phyloP scores from a whole-genome alignment of 306 rosid species.

The Cucurbita argyrosperma region DNA sequence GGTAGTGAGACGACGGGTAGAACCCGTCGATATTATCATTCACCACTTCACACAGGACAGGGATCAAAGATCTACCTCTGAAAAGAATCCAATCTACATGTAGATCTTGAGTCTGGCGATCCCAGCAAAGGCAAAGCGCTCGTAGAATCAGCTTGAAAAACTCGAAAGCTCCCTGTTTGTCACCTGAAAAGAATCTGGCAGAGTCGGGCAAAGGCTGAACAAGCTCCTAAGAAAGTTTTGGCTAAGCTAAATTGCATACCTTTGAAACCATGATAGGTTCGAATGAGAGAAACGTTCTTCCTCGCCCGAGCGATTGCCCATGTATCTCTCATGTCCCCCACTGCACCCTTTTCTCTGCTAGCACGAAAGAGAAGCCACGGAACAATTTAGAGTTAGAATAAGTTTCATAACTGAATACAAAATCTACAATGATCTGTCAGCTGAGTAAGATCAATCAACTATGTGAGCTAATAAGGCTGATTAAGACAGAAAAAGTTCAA shows the following conservation, averaged over 20 bases:
- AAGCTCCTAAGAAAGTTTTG: not conserved
- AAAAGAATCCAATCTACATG: constrained; percentile 95
- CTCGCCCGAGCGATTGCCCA: constrained; percentile 92
- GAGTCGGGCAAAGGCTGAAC: not conserved
- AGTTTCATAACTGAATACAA: not conserved
- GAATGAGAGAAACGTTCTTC: constrained; percentile 70
- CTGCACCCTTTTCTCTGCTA: constrained; percentile 87
- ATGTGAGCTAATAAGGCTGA: not conserved
- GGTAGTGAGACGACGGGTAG: constrained; percentile 91
- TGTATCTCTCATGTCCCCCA: constrained; percentile 94
- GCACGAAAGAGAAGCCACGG: constrained; percentile 4
- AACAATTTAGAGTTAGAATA: not conserved
- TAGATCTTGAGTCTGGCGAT: constrained; percentile 96
- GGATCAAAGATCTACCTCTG: constrained; percentile 90
- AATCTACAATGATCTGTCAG: not conserved
- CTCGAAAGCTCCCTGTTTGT: constrained; percentile 92
- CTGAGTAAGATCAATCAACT: not conserved
- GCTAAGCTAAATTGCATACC: constrained; percentile 27
- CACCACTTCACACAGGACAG: constrained; percentile 86
- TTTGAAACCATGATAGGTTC: constrained; percentile 93
- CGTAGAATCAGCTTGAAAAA: constrained; percentile 70
- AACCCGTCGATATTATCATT: constrained; percentile 65
- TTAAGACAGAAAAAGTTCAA: not conserved
- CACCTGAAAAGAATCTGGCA: constrained; percentile 29
- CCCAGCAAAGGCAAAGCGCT: constrained; percentile 99